Conservation (phyloP, 2,329 filamentous ascomycete genomes). For the Aspergillus sp. region DNA sequence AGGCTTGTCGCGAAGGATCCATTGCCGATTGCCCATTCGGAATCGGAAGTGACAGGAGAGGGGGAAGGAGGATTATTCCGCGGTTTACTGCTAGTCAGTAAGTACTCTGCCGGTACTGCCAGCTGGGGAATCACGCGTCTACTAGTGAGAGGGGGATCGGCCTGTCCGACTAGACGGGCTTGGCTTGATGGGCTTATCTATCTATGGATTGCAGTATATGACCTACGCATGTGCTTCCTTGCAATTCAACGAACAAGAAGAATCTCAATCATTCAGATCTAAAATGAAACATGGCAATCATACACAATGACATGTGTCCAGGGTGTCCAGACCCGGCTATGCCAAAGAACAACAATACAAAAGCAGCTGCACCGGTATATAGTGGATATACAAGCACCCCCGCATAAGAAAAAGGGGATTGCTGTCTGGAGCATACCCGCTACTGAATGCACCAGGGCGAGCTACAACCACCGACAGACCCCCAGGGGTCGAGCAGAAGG, state of each 20-base stretch:
- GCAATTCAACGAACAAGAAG: not conserved
- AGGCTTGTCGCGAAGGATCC: too few species aligned
- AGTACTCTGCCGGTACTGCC: too few species aligned
- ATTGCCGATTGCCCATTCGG: not conserved
- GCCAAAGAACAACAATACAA: conserved; percentile 3
- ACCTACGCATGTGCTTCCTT: not conserved
- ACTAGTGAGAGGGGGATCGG: too few species aligned
- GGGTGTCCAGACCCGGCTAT: conserved; percentile 13
- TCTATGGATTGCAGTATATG: too few species aligned
- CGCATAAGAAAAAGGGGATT: not conserved
- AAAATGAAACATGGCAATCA: not conserved
- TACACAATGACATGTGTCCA: not conserved
- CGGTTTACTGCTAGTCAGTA: too few species aligned
- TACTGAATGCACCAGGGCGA: not conserved
- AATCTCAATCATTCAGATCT: not conserved
- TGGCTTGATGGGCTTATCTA: not conserved
- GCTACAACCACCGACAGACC: not conserved
- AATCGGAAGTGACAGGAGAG: not conserved
- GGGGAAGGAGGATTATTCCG: not conserved
- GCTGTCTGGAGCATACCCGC: not conserved
- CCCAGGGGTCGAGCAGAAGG: not conserved
- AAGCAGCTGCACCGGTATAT: conserved; percentile 1
- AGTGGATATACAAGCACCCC: not conserved
- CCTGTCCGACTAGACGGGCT: not conserved
- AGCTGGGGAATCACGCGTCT: too few species aligned